These are phyloP conservation scores for Tinospora cordifolia DNA, from an alignment of 164 flowering plant genomes.

Conservation along the genomic window DNA sequence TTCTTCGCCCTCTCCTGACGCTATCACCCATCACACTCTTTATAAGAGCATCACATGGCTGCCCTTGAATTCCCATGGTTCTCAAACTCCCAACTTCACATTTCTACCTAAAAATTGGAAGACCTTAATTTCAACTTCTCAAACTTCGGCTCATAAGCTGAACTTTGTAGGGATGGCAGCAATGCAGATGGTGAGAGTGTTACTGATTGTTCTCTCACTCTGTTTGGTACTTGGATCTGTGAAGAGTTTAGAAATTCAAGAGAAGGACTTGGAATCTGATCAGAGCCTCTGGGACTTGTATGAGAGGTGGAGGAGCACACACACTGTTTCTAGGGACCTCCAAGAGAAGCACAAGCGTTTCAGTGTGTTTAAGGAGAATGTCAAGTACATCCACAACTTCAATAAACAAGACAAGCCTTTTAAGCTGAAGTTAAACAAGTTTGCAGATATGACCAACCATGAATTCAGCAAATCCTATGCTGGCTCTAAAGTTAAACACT, in stretches of 20 bases:
- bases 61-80: background rate
- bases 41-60: background rate
- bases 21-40: background rate
- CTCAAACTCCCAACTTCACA: background rate
- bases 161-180: slow-evolving; percentile 4
- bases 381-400: slow-evolving; percentile 31
- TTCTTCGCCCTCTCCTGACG: background rate
- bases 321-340: slow-evolving; percentile 39
- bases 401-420: slow-evolving; percentile 52
- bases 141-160: background rate
- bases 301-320: slow-evolving; percentile 58
- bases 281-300: slow-evolving; percentile 51
- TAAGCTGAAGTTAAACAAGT: slow-evolving; percentile 55
- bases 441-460: slow-evolving; percentile 60
- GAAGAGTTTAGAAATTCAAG: slow-evolving; percentile 40
- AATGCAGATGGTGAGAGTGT: slow-evolving; percentile 21
- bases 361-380: slow-evolving; percentile 59
- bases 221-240: slow-evolving; percentile 24
- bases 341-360: slow-evolving; percentile 53
- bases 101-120: background rate
- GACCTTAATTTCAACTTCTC: background rate
- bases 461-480: slow-evolving; percentile 49
- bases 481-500: slow-evolving; percentile 45
- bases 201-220: slow-evolving; percentile 24
- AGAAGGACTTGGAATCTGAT: slow-evolving; percentile 45